phyloP scores from a whole-genome alignment of 208 protist species.

The Porcisia hertigi region DNA sequence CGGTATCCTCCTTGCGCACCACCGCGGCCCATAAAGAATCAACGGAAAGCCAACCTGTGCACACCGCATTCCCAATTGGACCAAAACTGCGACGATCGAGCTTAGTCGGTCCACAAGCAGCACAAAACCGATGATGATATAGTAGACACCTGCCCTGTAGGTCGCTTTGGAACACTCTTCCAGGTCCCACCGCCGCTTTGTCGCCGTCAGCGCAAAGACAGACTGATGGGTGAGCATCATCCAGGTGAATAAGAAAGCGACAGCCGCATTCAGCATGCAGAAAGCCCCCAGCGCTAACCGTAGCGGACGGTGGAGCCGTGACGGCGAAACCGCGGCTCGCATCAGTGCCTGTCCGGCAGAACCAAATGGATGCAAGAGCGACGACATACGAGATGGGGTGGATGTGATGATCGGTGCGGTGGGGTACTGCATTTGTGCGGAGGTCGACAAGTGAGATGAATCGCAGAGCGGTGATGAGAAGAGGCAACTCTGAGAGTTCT shows the following conservation, averaged over 20 bases:
- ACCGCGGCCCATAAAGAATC: background rate
- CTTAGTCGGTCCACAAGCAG: conserved; percentile 14
- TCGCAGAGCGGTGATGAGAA: background rate
- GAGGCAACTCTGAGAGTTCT: background rate
- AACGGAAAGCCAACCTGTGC: background rate
- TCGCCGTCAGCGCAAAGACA: conserved; percentile 31
- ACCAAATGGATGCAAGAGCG: background rate
- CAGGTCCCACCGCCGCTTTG: conserved; percentile 24
- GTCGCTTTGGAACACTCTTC: conserved; percentile 15
- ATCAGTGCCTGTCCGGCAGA: background rate
- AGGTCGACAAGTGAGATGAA: no score
- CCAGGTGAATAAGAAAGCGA: conserved; percentile 48
- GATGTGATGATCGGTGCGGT: background rate
- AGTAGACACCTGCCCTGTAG: conserved; percentile 30
- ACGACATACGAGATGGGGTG: background rate
- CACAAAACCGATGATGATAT: conserved; percentile 23
- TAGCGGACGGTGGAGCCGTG: background rate
- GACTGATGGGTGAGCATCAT: conserved; percentile 35
- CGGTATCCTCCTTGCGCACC: background rate
- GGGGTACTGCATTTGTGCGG: background rate
- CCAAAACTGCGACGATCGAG: background rate
- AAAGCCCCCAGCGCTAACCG: conserved; percentile 15
- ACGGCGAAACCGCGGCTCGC: background rate
- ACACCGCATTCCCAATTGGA: background rate
- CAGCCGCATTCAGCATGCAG: conserved; percentile 31